Conservation (phyloP, 805 yeast genomes). For the Cyberlindnera euphorbiae region DNA sequence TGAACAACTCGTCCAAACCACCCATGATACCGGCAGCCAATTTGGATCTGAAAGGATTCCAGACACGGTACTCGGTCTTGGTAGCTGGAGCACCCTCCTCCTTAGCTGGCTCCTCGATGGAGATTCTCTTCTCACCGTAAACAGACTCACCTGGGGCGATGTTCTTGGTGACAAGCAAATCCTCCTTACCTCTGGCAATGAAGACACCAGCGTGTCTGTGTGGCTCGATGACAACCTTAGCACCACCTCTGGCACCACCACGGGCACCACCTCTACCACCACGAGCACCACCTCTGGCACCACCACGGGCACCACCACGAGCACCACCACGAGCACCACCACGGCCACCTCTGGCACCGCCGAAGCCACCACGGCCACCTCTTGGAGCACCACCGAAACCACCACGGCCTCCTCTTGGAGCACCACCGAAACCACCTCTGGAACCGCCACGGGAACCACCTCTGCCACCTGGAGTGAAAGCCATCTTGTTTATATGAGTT, state of each 20-base stretch:
- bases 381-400: constrained; percentile 34
- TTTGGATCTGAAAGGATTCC: constrained; percentile 99
- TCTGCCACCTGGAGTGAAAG: constrained; percentile 68
- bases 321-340: constrained; percentile 48
- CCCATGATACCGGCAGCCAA: constrained; percentile 99
- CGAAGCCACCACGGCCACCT: constrained; percentile 41
- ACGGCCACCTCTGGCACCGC: constrained; percentile 49
- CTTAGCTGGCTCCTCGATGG: constrained; percentile 87
- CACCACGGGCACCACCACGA: constrained; percentile 47
- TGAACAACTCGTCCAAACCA: constrained; percentile 96
- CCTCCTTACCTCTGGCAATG: constrained; percentile 99
- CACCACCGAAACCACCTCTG: constrained; percentile 46
- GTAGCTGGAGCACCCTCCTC: constrained; percentile 88
- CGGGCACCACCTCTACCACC: constrained; percentile 67
- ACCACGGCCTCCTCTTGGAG: constrained; percentile 56
- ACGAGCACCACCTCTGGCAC: constrained; percentile 51
- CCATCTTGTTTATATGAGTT: constrained; percentile 43
- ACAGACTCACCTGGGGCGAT: constrained; percentile 98
- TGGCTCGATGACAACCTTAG: constrained; percentile 96
- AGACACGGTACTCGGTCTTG: constrained; percentile 97
- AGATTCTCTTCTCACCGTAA: constrained; percentile 95
- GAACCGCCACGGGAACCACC: constrained; percentile 42
- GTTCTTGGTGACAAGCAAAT: constrained; percentile 94
- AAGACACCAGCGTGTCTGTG: constrained; percentile 98
- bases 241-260: constrained; percentile 87